Evolutionary conservation across 352 stramenopile species (phyloP), one percentile per base, ranked within the genome.

Genomic region (Globisporangium middletonii): DNA sequence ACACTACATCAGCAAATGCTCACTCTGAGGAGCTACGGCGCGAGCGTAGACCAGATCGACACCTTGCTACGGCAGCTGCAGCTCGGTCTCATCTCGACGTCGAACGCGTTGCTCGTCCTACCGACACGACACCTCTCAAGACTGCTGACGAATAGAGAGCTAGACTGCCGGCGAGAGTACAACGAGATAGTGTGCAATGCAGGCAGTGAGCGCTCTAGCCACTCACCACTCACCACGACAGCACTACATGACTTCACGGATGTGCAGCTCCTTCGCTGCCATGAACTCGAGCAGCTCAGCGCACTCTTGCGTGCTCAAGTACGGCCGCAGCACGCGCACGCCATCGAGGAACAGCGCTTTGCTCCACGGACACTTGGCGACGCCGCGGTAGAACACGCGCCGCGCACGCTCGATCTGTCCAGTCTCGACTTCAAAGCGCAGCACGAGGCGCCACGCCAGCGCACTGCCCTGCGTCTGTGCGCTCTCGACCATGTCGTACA

Each of bases 321-420:
- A 94, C 19, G 77, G 59, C 15, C 85, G 77, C 15, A 92, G 55
- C 13, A 91, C 47, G 9, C 72, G 64, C 12, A 92, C 53, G 0
- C 77, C 79, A 50, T 91, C 83, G 51, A 88, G 60, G 53, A 90
- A 92, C 37, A 94, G 55, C 26, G 62, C 62, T 50, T 93, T 94
- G 58, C 83, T 92, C 85, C 85, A 94, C 37, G 83, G 75, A 59
- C 79, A 89, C 5, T 71, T 77, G 27, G 72, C 71, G 51, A 94
- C 61, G 19, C 70, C 83, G 38, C 85, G 82, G 37, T 93, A 92
- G 47, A 92, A 77, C 4, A 93, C 68, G 43, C 86, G 88, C 37
- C 75, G 83, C 18, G 83, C 80, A 9, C 64, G 65, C 42, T 90
- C 77, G 11, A 93, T 67, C 55, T 85, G 84, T 4, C 85, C 85